These are phyloP conservation scores for Curvularia spicifera DNA, from an alignment of 2,329 filamentous ascomycete genomes.

Conservation along the genomic window DNA sequence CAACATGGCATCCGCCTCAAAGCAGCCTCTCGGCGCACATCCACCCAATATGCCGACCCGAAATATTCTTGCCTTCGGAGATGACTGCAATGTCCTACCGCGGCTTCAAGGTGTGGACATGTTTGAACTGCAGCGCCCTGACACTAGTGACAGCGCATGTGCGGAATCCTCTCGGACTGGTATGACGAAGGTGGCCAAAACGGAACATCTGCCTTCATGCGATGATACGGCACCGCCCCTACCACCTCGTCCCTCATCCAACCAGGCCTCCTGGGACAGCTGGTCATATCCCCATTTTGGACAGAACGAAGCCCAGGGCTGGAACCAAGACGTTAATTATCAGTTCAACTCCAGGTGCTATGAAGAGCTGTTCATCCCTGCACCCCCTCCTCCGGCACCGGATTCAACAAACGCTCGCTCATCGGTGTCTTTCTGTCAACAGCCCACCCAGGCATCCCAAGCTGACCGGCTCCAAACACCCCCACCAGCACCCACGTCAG, in stretches of 20 bases:
- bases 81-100: not conserved
- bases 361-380: conserved; percentile 19
- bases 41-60: not conserved
- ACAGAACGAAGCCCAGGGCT: conserved; percentile 11
- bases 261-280: conserved; percentile 15
- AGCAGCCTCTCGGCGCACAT: not conserved
- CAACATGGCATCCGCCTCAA: not conserved
- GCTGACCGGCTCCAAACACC: conserved; percentile 30
- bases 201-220: not conserved
- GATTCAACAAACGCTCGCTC: conserved; percentile 7
- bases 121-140: conserved; percentile 1
- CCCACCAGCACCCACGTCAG: conserved; percentile 20
- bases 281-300: conserved; percentile 15
- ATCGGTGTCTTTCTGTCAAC: not conserved
- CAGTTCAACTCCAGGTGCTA: conserved; percentile 9
- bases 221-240: conserved; percentile 20
- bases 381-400: conserved; percentile 12
- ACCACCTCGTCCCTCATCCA: conserved; percentile 27
- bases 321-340: conserved; percentile 17
- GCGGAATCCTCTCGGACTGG: not conserved
- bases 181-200: not conserved
- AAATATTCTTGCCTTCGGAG: conserved; percentile 5
- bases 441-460: not conserved
- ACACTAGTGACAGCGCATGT: not conserved
- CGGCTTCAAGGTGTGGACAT: conserved; percentile 6